Conservation (phyloP, 805 yeast species). For the Starmerella floris region DNA sequence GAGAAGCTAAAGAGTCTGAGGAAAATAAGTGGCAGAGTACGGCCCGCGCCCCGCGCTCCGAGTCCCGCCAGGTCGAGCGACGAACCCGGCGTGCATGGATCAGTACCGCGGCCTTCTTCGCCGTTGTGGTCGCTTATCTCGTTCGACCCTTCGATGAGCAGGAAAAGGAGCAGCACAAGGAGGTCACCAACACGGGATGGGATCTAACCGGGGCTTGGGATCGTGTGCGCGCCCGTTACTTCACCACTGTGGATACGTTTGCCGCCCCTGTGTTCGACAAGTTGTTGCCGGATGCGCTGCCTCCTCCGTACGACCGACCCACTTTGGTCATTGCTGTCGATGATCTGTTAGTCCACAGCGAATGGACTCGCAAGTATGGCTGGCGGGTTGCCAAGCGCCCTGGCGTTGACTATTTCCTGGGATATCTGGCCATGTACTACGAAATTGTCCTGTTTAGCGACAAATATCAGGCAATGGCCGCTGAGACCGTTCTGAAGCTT, state of each 20-base stretch:
- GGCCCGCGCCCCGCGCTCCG: slow-evolving; percentile 29
- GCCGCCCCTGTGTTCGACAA: slow-evolving; percentile 90
- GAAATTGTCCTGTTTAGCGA: slow-evolving; percentile 87
- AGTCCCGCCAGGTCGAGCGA: slow-evolving; percentile 34
- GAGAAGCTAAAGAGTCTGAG: slow-evolving; percentile 9
- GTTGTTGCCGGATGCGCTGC: slow-evolving; percentile 84
- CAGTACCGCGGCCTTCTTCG: slow-evolving; percentile 31
- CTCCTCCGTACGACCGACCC: slow-evolving; percentile 84
- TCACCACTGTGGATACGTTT: slow-evolving; percentile 66
- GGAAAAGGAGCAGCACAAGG: slow-evolving; percentile 48
- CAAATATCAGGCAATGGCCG: slow-evolving; percentile 73
- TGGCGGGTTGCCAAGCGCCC: slow-evolving; percentile 99
- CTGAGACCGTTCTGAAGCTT: slow-evolving; percentile 68
- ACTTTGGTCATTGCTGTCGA: slow-evolving; percentile 83
- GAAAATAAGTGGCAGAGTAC: slow-evolving; percentile 41
- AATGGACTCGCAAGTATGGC: slow-evolving; percentile 83
- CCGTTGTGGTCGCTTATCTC: slow-evolving; percentile 49
- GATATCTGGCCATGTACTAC: slow-evolving; percentile 86
- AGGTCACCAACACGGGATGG: slow-evolving; percentile 52
- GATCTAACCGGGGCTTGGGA: slow-evolving; percentile 46
- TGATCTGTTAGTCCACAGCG: slow-evolving; percentile 78
- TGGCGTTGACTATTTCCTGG: slow-evolving; percentile 91
- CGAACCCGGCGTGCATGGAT: slow-evolving; percentile 59
- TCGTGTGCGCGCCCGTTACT: slow-evolving; percentile 58
- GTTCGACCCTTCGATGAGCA: slow-evolving; percentile 76